Evolutionary conservation across 108 stramenopile species (phyloP).

Genomic region (Thalassiosira profunda): DNA sequence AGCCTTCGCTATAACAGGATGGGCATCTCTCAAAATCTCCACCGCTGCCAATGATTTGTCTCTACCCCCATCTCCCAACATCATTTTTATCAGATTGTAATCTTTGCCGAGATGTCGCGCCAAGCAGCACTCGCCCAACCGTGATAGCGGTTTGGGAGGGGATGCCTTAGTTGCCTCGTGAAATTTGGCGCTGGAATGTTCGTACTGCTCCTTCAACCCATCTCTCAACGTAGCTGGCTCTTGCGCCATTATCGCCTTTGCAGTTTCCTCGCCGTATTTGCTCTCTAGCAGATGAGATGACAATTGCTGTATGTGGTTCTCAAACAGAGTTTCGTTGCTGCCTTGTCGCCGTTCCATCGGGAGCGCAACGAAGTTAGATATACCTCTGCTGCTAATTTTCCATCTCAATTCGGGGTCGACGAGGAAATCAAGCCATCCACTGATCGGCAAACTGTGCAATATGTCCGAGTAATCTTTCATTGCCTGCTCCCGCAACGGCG

Average conservation of each 20-base stretch:
- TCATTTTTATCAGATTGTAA: constrained; percentile 8
- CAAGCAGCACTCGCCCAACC: constrained; percentile 18
- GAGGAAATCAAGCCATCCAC: not conserved
- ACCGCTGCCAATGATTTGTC: not conserved
- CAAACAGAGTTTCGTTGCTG: not conserved
- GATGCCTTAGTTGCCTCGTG: not conserved
- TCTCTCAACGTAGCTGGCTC: not conserved
- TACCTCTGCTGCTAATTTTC: too few species aligned
- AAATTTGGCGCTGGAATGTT: not conserved
- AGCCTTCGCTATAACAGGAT: constrained; percentile 6
- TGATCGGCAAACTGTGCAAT: not conserved
- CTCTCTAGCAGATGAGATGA: too few species aligned
- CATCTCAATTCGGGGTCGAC: not conserved
- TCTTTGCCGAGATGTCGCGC: constrained; percentile 9
- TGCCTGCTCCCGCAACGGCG: not conserved
- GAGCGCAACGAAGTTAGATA: not conserved
- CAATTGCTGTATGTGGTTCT: not conserved
- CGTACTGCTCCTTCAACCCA: not conserved
- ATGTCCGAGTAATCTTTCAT: not conserved
- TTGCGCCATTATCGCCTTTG: not conserved
- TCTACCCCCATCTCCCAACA: constrained; percentile 3
- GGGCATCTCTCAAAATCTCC: not conserved
- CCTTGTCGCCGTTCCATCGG: not conserved
- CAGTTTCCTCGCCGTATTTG: not conserved
- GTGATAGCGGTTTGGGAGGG: constrained; percentile 2